These are phyloP conservation scores for Pythium scleroteichum DNA, from an alignment of 352 stramenopile species.

Conservation along the genomic window DNA sequence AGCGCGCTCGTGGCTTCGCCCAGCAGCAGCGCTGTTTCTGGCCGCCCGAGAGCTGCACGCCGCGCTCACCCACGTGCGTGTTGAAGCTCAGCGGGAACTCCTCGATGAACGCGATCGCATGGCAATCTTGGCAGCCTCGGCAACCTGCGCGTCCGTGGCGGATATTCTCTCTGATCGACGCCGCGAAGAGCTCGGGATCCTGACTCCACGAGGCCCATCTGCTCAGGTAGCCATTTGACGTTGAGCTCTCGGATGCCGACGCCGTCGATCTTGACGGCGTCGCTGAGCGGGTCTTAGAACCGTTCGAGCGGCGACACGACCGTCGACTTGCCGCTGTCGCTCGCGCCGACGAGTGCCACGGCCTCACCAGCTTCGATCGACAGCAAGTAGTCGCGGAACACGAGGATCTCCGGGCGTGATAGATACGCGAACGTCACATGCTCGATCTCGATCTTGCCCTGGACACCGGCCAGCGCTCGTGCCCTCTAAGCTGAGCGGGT, in stretches of 20 bases:
- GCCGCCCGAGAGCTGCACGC: slow-evolving; percentile 70
- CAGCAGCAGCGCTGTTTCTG: slow-evolving; percentile 48
- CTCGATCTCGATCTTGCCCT: slow-evolving; percentile 41
- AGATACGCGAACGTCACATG: slow-evolving; percentile 62
- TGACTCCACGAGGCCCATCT: slow-evolving; percentile 58
- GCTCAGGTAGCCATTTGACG: slow-evolving; percentile 29
- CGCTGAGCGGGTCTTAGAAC: slow-evolving; percentile 55
- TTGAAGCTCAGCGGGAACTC: slow-evolving; percentile 57
- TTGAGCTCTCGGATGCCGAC: slow-evolving; percentile 57
- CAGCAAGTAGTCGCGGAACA: slow-evolving; percentile 74
- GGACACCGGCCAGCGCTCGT: slow-evolving; percentile 28
- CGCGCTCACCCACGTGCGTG: slow-evolving; percentile 79
- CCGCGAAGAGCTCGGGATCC: slow-evolving; percentile 59
- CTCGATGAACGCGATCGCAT: slow-evolving; percentile 86
- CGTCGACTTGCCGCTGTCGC: slow-evolving; percentile 78
- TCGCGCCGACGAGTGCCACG: slow-evolving; percentile 80
- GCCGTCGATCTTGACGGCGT: slow-evolving; percentile 60
- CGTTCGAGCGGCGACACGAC: slow-evolving; percentile 68
- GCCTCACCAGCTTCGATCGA: slow-evolving; percentile 57
- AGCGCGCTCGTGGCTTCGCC: slow-evolving; percentile 52
- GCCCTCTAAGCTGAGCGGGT: slow-evolving; percentile 40
- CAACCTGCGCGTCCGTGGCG: slow-evolving; percentile 58
- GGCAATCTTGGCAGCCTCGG: slow-evolving; percentile 69
- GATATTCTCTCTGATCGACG: slow-evolving; percentile 43
- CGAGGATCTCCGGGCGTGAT: slow-evolving; percentile 35